These are phyloP conservation scores for Xerocomus spinulosus DNA, from an alignment of 768 basidiomycete species.

Conservation along the genomic window DNA sequence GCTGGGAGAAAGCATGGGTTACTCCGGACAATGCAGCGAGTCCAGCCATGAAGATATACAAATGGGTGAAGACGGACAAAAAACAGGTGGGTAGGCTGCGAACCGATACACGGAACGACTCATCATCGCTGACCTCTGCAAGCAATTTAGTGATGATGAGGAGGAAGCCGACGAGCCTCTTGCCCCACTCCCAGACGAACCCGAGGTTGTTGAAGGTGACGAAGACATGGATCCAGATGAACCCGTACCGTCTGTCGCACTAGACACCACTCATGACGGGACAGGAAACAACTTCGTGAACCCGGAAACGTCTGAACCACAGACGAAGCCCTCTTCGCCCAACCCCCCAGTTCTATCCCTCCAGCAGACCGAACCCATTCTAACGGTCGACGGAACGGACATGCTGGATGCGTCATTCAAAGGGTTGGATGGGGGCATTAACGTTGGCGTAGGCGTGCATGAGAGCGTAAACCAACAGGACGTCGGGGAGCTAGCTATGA, in stretches of 20 bases:
- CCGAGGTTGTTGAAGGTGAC: conserved; percentile 69
- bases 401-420: conserved; percentile 55
- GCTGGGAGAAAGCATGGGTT: conserved; percentile 79
- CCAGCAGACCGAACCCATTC: conserved; percentile 43
- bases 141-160: conserved; percentile 91
- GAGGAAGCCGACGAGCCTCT: conserved; percentile 75
- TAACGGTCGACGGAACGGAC: conserved; percentile 36
- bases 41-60: conserved; percentile 61
- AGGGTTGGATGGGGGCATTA: conserved; percentile 45
- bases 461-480: conserved; percentile 27
- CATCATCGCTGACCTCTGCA: conserved; percentile 9
- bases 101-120: background rate
- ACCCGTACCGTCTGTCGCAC: conserved; percentile 36
- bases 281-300: conserved; percentile 34
- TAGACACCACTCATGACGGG: conserved; percentile 35
- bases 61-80: conserved; percentile 80
- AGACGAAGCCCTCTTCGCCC: conserved; percentile 62
- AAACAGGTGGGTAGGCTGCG: conserved; percentile 51
- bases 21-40: conserved; percentile 52
- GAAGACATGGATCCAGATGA: conserved; percentile 77
- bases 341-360: conserved; percentile 61
- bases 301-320: conserved; percentile 41
- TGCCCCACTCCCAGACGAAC: conserved; percentile 73
- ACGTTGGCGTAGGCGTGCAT: conserved; percentile 38
- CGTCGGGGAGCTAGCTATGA: conserved; percentile 57